Conservation (phyloP, 2,329 filamentous ascomycete species). For the Penicillium aurantiogriseum region DNA sequence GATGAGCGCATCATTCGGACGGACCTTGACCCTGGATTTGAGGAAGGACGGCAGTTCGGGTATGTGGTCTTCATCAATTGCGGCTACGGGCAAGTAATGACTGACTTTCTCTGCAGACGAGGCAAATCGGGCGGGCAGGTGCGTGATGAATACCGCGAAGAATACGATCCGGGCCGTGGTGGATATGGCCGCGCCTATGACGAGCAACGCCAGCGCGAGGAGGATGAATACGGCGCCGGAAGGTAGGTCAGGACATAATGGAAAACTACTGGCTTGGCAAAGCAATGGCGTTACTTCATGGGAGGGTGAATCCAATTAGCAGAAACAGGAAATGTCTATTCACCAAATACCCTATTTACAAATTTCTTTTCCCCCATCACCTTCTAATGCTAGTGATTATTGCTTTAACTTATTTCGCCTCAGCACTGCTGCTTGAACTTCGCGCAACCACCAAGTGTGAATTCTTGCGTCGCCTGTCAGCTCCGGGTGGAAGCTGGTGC, state of each 20-base stretch:
- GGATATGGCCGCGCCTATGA: conserved; percentile 79
- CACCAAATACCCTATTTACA: conserved; percentile 31
- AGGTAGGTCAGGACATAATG: conserved; percentile 41
- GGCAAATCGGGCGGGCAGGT: conserved; percentile 97
- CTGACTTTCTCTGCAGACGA: conserved; percentile 49
- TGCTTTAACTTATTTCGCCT: conserved; percentile 26
- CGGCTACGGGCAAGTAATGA: neutral
- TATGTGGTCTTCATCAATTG: conserved; percentile 32
- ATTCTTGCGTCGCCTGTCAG: conserved; percentile 84
- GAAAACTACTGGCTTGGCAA: conserved; percentile 24
- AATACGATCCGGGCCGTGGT: conserved; percentile 92
- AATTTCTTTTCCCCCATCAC: conserved; percentile 11
- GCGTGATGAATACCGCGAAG: conserved; percentile 93
- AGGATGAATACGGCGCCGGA: conserved; percentile 60
- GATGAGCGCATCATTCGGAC: conserved; percentile 96
- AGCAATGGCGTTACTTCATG: conserved; percentile 36
- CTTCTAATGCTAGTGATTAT: conserved; percentile 15
- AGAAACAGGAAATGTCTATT: conserved; percentile 30
- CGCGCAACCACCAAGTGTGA: conserved; percentile 87
- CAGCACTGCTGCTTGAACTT: conserved; percentile 55
- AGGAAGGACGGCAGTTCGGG: conserved; percentile 94
- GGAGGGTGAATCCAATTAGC: conserved; percentile 31
- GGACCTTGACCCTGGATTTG: conserved; percentile 91
- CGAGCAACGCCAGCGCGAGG: conserved; percentile 57
- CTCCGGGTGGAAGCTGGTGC: conserved; percentile 94